phyloP scores from a whole-genome alignment of 1,139 yeast species.

The Yamadazyma conglobata region DNA sequence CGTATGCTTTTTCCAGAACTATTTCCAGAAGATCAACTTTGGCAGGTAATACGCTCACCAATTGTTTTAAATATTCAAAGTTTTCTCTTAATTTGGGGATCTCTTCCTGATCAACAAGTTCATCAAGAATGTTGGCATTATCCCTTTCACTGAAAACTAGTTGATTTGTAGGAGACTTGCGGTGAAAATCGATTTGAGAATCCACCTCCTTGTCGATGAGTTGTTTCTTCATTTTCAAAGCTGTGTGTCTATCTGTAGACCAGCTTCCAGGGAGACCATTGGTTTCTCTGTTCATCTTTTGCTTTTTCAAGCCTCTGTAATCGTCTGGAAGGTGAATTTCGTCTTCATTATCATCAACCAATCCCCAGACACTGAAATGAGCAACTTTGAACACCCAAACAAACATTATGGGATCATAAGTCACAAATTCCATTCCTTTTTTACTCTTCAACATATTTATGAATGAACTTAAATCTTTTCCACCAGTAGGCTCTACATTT shows the following conservation, averaged over 20 bases:
- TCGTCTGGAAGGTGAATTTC: conserved; percentile 20
- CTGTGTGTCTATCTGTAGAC: conserved; percentile 6
- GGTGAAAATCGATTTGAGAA: conserved; percentile 8
- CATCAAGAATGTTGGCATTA: conserved; percentile 5
- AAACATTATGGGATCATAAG: conserved; percentile 75
- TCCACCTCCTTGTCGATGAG: conserved; percentile 11
- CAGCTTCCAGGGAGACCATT: conserved; percentile 34
- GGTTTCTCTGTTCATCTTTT: conserved; percentile 27
- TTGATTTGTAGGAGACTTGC: conserved; percentile 5
- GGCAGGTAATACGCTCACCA: conserved; percentile 30
- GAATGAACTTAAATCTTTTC: conserved; percentile 24
- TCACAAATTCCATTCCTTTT: conserved; percentile 70
- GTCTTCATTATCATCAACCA: conserved; percentile 37
- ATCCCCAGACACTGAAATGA: conserved; percentile 94
- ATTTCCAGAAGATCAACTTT: conserved; percentile 37
- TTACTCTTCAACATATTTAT: conserved; percentile 50
- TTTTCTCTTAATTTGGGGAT: conserved; percentile 16
- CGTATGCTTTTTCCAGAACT: conserved; percentile 63
- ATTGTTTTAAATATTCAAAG: conserved; percentile 34
- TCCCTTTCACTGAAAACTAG: background rate
- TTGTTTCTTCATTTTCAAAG: conserved; percentile 12
- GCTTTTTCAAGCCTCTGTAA: conserved; percentile 34
- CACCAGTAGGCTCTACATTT: conserved; percentile 49
- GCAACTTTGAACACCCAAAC: conserved; percentile 80
- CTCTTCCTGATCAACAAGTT: conserved; percentile 2